Evolutionary conservation across 2,329 filamentous ascomycete species (phyloP), one percentile per base, ranked within the genome.

Genomic region (Xylariaceae sp.): DNA sequence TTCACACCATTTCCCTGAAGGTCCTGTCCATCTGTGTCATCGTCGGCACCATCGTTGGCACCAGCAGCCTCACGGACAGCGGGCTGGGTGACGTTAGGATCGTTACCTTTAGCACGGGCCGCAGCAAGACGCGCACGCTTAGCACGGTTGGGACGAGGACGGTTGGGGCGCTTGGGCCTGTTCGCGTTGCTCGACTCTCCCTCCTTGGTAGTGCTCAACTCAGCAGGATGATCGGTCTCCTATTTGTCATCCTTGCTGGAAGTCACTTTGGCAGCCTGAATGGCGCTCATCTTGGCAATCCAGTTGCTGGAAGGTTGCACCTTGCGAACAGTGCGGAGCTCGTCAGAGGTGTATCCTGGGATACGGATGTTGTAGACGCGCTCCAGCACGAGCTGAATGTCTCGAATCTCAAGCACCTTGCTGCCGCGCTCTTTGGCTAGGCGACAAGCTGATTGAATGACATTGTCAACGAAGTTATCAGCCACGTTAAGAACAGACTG

Each of bases 241-340:
- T 64, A 70, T 56, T 71, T 71, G 58, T 80, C 76, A 39, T 74
- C 72, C 64, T 79, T 80, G 20, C 79, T 77, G 4, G 80, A 74
- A 68, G 79, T 84, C 37, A 85, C 90, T 73, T 97, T 97, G 37
- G 90, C 89, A 2, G 91, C 92, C 69, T 95, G 90, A 14, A 98
- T 86, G 20, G 93, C 92, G 60, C 90, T 92, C 85, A 98, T 94
- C 76, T 98, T 98, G 55, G 87, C 85, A 51, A 93, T 92, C 90
- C 93, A 98, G 19, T 83, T 87, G 14, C 85, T 74, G 17, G 89
- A 84, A 2, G 93, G 93, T 64, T 93, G 86, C 42, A 94, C 86
- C 73, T 96, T 96, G 65, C 91, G 85, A 22, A 97, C 92, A 0
- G 90, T 96, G 46, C 93, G 84, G 49, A 96, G 80, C 69, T 98